Evolutionary conservation across 1,284 basidiomycete genomes (phyloP).

Genomic region (Neolentinus lepideus): DNA sequence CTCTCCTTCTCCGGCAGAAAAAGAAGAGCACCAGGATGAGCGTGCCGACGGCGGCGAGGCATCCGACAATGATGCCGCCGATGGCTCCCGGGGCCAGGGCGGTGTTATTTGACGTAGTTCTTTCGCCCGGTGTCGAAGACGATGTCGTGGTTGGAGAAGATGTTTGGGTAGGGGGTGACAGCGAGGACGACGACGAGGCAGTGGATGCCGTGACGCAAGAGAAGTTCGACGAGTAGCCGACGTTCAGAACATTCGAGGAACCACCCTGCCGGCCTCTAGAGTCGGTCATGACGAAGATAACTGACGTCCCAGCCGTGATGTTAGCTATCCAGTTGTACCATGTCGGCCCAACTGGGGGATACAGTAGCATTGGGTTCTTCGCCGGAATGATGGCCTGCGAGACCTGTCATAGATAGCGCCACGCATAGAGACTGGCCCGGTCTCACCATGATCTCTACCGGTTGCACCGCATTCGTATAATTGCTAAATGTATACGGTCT

Average conservation of each 20-base stretch:
- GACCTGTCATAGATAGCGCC: neutral
- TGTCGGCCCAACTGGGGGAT: constrained; percentile 4
- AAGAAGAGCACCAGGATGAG: neutral
- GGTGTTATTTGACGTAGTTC: neutral
- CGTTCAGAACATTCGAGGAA: neutral
- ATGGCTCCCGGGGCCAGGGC: neutral
- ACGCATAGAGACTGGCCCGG: constrained; percentile 3
- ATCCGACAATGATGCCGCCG: neutral
- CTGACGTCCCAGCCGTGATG: constrained; percentile 15
- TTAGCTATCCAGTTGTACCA: constrained; percentile 21
- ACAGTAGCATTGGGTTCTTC: constrained; percentile 24
- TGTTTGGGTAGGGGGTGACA: neutral
- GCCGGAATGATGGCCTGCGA: constrained; percentile 58
- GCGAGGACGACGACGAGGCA: neutral
- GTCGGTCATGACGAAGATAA: constrained; percentile 2
- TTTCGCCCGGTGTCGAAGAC: neutral
- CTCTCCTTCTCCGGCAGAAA: neutral
- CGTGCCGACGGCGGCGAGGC: neutral
- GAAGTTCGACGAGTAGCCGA: neutral
- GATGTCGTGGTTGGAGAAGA: neutral
- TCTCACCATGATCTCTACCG: constrained; percentile 54
- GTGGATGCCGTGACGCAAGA: neutral
- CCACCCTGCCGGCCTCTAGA: neutral
- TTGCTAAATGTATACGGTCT: constrained; percentile 48
- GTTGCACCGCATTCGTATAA: constrained; percentile 46